phyloP scores from a whole-genome alignment of 805 yeast species.

The Saccharomyces jurei region DNA sequence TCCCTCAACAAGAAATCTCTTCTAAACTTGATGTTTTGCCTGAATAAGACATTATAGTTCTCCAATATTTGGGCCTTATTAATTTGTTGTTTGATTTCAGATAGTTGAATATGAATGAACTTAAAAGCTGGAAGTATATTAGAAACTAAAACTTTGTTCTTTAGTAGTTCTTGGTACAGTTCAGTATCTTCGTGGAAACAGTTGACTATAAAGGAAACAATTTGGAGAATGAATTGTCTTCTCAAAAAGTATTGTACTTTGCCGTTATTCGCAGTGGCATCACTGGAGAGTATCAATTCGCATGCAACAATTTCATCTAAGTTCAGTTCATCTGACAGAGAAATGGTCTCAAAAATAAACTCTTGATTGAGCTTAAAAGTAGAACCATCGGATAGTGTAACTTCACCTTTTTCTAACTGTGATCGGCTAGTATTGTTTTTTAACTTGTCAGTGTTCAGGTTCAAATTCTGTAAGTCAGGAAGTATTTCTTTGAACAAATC shows the following conservation, averaged over 20 bases:
- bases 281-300: slow-evolving; percentile 45
- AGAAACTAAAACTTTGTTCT: slow-evolving; percentile 28
- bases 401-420: slow-evolving; percentile 37
- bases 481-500: slow-evolving; percentile 30
- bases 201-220: slow-evolving; percentile 38
- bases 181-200: slow-evolving; percentile 13
- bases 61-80: slow-evolving; percentile 49
- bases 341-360: slow-evolving; percentile 52
- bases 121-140: slow-evolving; percentile 48
- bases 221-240: slow-evolving; percentile 64
- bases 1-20: slow-evolving; percentile 55
- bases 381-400: slow-evolving; percentile 42
- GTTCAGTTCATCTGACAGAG: slow-evolving; percentile 55
- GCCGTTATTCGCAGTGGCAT: slow-evolving; percentile 46
- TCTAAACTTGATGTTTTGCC: slow-evolving; percentile 45
- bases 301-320: slow-evolving; percentile 75
- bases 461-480: slow-evolving; percentile 39
- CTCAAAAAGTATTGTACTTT: slow-evolving; percentile 61
- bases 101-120: slow-evolving; percentile 48
- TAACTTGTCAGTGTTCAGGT: slow-evolving; percentile 32
- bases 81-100: slow-evolving; percentile 44
- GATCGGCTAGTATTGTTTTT: slow-evolving; percentile 43
- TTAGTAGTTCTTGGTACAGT: slow-evolving; percentile 9
- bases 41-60: slow-evolving; percentile 37
- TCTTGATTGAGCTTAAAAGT: slow-evolving; percentile 52